Percentiles rank a stretch among this genome's conserved stretches.
Conservation (phyloP, 805 yeast genomes). For the Candida easanensis region DNA sequence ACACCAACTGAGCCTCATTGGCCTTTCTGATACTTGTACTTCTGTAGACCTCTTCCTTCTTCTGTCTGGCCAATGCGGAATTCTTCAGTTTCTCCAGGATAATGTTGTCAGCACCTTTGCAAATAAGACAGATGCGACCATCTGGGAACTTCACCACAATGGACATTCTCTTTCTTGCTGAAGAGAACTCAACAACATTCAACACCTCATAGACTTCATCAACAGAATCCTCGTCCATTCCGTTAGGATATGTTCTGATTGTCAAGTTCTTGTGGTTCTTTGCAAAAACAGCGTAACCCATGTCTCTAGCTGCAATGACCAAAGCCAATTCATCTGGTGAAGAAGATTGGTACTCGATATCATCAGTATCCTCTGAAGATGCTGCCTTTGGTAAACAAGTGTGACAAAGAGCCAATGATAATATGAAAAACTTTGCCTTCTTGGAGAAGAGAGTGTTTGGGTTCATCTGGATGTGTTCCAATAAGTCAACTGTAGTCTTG, state of each 20-base stretch:
- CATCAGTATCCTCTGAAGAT: slow-evolving; percentile 35
- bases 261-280: slow-evolving; percentile 58
- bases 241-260: slow-evolving; percentile 78
- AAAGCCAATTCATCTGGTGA: slow-evolving; percentile 97
- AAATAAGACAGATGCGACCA: slow-evolving; percentile 67
- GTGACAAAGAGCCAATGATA: slow-evolving; percentile 85
- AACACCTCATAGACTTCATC: slow-evolving; percentile 71
- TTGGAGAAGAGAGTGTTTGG: slow-evolving; percentile 71
- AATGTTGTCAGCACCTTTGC: slow-evolving; percentile 96
- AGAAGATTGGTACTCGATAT: slow-evolving; percentile 82
- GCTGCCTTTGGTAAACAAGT: slow-evolving; percentile 74
- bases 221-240: slow-evolving; percentile 62
- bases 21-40: slow-evolving; percentile 62
- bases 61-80: slow-evolving; percentile 55
- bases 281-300: slow-evolving; percentile 84
- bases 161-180: slow-evolving; percentile 92
- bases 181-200: slow-evolving; percentile 81
- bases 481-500: slow-evolving; percentile 61
- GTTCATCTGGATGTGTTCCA: slow-evolving; percentile 64
- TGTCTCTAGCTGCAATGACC: slow-evolving; percentile 90
- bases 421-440: slow-evolving; percentile 73
- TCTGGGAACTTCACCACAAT: slow-evolving; percentile 78
- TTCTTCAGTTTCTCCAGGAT: slow-evolving; percentile 71
- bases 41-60: slow-evolving; percentile 59
- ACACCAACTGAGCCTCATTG: slow-evolving; percentile 72